These are phyloP conservation scores for Mycena sp. DNA, from an alignment of 1,284 basidiomycete species.

Conservation along the genomic window DNA sequence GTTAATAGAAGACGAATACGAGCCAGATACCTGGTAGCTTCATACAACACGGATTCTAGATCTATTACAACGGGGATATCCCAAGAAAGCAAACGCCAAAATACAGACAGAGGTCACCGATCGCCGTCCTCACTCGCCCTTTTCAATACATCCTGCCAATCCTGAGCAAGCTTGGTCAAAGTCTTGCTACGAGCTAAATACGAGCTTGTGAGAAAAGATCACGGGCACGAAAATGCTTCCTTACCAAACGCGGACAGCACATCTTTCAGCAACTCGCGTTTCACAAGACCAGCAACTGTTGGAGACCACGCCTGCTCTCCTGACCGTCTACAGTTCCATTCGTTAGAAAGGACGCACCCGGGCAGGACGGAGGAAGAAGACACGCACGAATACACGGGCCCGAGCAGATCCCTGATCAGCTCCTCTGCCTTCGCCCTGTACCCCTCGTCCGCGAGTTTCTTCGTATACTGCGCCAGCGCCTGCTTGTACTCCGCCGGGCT, in stretches of 20 bases:
- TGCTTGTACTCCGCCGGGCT: conserved; percentile 87
- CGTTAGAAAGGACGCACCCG: conserved; percentile 12
- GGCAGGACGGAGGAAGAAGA: not conserved
- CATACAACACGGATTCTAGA: conserved; percentile 6
- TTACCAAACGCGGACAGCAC: conserved; percentile 82
- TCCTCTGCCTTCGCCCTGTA: conserved; percentile 90
- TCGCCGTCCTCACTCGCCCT: conserved; percentile 42
- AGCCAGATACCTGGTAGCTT: not conserved
- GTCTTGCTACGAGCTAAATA: conserved; percentile 76
- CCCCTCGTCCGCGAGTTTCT: conserved; percentile 87
- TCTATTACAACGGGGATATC: conserved; percentile 23
- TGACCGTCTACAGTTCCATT: conserved; percentile 66
- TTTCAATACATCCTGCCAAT: conserved; percentile 84
- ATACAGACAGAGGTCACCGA: conserved; percentile 11
- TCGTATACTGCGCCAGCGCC: conserved; percentile 80
- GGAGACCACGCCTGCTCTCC: conserved; percentile 70
- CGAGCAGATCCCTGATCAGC: conserved; percentile 86
- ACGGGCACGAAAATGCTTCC: conserved; percentile 37
- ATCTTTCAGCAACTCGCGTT: conserved; percentile 85
- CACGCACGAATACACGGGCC: conserved; percentile 86
- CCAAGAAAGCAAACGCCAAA: conserved; percentile 15
- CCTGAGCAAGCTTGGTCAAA: conserved; percentile 74
- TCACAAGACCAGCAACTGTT: conserved; percentile 73
- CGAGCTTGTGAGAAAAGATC: conserved; percentile 25
- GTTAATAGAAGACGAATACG: not conserved